These are phyloP conservation scores for Penicillium digitatum DNA, from an alignment of 2,329 filamentous ascomycete genomes.

Conservation along the genomic window DNA sequence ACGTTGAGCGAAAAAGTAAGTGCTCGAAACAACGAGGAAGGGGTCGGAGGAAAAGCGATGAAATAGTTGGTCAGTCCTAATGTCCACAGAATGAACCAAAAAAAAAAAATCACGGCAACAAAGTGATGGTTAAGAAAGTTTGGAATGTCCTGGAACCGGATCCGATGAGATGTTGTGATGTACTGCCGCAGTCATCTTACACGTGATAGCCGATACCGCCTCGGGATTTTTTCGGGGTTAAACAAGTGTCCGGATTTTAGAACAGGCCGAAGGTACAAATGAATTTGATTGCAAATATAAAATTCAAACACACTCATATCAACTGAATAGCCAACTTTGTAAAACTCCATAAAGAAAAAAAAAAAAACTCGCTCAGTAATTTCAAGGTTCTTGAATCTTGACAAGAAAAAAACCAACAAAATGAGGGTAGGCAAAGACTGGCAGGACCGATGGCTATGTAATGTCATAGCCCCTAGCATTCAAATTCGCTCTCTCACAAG, in stretches of 20 bases:
- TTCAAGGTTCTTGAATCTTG: not conserved
- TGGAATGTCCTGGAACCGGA: slow-evolving; percentile 7
- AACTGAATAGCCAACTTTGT: not conserved
- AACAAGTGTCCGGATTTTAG: not conserved
- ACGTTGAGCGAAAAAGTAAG: slow-evolving; percentile 22
- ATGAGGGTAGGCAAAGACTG: slow-evolving; percentile 4
- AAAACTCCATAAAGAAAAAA: not conserved
- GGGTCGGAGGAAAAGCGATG: slow-evolving; percentile 15
- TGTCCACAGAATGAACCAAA: slow-evolving; percentile 6
- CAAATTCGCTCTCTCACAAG: slow-evolving; percentile 27
- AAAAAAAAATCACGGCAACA: not conserved
- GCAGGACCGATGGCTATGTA: not conserved
- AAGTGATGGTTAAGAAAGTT: slow-evolving; percentile 3
- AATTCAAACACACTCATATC: not conserved
- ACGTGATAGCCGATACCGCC: slow-evolving; percentile 20
- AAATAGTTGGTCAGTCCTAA: not conserved
- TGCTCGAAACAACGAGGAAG: slow-evolving; percentile 26
- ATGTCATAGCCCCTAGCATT: not conserved
- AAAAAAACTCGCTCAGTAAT: not conserved
- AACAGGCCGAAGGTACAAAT: not conserved
- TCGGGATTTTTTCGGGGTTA: slow-evolving; percentile 18
- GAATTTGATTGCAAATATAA: too few species aligned
- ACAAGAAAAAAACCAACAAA: not conserved
- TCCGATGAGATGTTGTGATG: slow-evolving; percentile 18
- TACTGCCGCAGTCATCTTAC: slow-evolving; percentile 16